These are phyloP conservation scores for Clohesyomyces aquaticus DNA, from an alignment of 495 filamentous ascomycete genomes.

Conservation along the genomic window DNA sequence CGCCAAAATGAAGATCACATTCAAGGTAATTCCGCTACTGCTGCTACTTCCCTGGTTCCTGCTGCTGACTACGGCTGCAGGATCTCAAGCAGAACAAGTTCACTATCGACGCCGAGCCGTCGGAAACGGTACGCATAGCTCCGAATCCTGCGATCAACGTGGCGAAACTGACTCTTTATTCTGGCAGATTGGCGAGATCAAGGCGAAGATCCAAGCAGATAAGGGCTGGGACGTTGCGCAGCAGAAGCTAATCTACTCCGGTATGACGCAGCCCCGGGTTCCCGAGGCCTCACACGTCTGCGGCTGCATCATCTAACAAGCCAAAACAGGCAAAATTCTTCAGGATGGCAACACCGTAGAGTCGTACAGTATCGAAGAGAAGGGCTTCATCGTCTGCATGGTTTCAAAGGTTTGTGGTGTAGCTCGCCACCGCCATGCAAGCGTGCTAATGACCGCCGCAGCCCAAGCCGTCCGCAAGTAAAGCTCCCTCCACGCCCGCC, in stretches of 20 bases:
- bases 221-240: constrained; percentile 87
- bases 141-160: constrained; percentile 9
- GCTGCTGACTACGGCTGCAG: constrained; percentile 44
- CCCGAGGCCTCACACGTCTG: constrained; percentile 9
- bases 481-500: constrained; percentile 64
- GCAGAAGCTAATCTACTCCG: constrained; percentile 97
- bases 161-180: constrained; percentile 3
- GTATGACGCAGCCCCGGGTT: constrained; percentile 56
- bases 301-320: constrained; percentile 19
- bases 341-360: constrained; percentile 95
- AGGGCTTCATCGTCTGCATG: constrained; percentile 98
- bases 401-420: constrained; percentile 75
- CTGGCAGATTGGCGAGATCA: constrained; percentile 77
- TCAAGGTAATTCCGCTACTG: constrained; percentile 62
- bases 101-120: constrained; percentile 87
- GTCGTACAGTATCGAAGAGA: constrained; percentile 97
- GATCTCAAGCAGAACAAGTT: constrained; percentile 99
- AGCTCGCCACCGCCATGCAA: constrained; percentile 2
- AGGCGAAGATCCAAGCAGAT: constrained; percentile 83
- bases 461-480: constrained; percentile 71
- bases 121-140: constrained; percentile 74
- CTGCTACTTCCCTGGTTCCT: neutral
- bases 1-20: constrained; percentile 77
- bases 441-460: constrained; percentile 28
- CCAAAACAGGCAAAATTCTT: constrained; percentile 82